Evolutionary conservation across 1,139 yeast species (phyloP).

Genomic region (Saccharomycopsis crataegensis): DNA sequence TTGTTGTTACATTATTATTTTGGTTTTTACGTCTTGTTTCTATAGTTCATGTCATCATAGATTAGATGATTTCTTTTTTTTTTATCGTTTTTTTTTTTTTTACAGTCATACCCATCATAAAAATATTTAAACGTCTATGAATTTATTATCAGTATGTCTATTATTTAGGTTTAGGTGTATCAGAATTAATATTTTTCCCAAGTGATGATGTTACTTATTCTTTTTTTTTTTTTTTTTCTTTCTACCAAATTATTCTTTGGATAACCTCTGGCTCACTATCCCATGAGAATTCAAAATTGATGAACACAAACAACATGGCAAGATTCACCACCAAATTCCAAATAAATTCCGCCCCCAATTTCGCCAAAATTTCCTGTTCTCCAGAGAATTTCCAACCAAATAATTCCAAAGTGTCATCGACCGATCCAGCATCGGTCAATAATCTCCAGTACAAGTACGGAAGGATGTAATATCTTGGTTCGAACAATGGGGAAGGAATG

Average conservation of each 20-base stretch:
- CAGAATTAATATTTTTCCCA: no score
- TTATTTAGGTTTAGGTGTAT: no score
- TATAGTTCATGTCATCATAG: no score
- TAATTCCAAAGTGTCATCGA: conserved; percentile 7
- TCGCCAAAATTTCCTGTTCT: conserved; percentile 20
- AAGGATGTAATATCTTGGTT: conserved; percentile 83
- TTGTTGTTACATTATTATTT: no score
- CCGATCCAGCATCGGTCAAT: conserved; percentile 28
- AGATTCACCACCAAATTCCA: conserved; percentile 57
- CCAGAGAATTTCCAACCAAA: neutral
- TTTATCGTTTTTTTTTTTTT: no score
- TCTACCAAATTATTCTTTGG: conserved; percentile 85
- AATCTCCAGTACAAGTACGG: conserved; percentile 75
- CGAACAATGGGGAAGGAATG: conserved; percentile 86
- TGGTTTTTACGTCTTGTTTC: no score
- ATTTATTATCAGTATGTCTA: no score
- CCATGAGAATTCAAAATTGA: conserved; percentile 65
- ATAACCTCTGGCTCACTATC: conserved; percentile 42
- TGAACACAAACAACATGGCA: conserved; percentile 47
- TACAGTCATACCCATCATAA: no score
- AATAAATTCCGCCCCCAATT: conserved; percentile 46
- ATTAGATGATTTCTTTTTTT: no score
- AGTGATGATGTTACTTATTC: no score
- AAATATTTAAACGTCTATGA: no score
- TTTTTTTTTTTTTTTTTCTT: no score